Conservation (phyloP, 345 rosid genomes). For the Jatropha curcas region DNA sequence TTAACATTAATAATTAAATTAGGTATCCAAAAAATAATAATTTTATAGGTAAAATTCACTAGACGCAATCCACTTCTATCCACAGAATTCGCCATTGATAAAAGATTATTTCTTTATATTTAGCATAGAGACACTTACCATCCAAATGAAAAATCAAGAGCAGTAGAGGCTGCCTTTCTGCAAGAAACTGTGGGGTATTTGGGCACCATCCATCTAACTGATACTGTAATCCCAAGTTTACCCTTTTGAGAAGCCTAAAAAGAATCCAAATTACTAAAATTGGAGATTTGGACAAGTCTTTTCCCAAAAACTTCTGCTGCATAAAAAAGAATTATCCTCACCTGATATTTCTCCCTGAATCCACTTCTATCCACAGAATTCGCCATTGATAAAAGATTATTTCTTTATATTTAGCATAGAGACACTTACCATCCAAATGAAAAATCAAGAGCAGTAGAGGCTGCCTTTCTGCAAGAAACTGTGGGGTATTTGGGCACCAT, state of each 20-base stretch:
- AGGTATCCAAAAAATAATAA: too few relatives aligned
- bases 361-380: too few relatives aligned
- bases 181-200: constrained; percentile 16
- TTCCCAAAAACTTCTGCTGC: too few relatives aligned
- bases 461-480: constrained; percentile 30
- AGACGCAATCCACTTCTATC: too few relatives aligned
- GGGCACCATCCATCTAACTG: constrained; percentile 48
- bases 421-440: constrained; percentile 40
- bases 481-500: constrained; percentile 36
- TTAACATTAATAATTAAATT: not conserved
- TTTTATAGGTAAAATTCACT: too few relatives aligned
- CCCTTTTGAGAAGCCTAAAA: constrained; percentile 46
- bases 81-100: too few relatives aligned
- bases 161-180: constrained; percentile 34
- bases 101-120: too few relatives aligned
- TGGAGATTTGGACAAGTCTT: too few relatives aligned
- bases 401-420: too few relatives aligned
- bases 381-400: too few relatives aligned
- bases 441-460: constrained; percentile 38
- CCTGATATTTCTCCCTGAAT: too few relatives aligned
- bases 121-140: constrained; percentile 23
- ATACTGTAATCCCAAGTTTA: constrained; percentile 44
- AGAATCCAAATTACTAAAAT: not conserved
- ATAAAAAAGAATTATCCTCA: too few relatives aligned
- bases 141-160: constrained; percentile 44